phyloP scores from a whole-genome alignment of 2,329 filamentous ascomycete species.

The Blastomyces emzantsi region DNA sequence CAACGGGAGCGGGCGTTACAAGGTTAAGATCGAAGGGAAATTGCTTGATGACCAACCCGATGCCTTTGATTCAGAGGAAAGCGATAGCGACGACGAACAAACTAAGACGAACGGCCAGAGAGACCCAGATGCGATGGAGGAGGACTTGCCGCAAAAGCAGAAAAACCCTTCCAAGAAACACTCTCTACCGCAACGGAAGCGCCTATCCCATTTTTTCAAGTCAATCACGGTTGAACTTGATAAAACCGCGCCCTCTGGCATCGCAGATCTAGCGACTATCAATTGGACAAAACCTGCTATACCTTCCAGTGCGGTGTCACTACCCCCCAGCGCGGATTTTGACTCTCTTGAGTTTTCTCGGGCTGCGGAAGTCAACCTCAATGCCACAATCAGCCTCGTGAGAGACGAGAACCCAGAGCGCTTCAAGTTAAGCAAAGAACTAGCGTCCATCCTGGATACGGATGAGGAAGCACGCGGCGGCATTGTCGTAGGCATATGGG shows the following conservation, averaged over 20 bases:
- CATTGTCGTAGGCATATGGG: conserved; percentile 86
- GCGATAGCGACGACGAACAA: conserved; percentile 40
- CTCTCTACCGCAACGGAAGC: conserved; percentile 28
- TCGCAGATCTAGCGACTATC: conserved; percentile 44
- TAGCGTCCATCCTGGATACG: conserved; percentile 79
- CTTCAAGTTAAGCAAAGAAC: conserved; percentile 65
- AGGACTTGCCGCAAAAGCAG: conserved; percentile 40
- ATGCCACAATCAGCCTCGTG: conserved; percentile 78
- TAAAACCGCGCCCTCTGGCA: conserved; percentile 31
- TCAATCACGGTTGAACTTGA: conserved; percentile 45
- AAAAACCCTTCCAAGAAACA: conserved; percentile 22
- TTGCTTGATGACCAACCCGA: conserved; percentile 60
- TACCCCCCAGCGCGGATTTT: conserved; percentile 66
- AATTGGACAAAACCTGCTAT: conserved; percentile 78
- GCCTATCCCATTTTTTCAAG: conserved; percentile 45
- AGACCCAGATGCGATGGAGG: conserved; percentile 52
- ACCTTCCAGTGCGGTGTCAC: conserved; percentile 41
- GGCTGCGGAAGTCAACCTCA: conserved; percentile 83
- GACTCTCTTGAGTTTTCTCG: conserved; percentile 88
- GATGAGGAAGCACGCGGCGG: conserved; percentile 79
- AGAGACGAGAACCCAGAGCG: conserved; percentile 80
- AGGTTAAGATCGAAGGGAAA: conserved; percentile 84
- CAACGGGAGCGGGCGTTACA: conserved; percentile 52
- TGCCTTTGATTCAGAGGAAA: conserved; percentile 42
- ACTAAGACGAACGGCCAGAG: conserved; percentile 31